Conservation (phyloP, 1,284 basidiomycete species). For the Naganishia albida region DNA sequence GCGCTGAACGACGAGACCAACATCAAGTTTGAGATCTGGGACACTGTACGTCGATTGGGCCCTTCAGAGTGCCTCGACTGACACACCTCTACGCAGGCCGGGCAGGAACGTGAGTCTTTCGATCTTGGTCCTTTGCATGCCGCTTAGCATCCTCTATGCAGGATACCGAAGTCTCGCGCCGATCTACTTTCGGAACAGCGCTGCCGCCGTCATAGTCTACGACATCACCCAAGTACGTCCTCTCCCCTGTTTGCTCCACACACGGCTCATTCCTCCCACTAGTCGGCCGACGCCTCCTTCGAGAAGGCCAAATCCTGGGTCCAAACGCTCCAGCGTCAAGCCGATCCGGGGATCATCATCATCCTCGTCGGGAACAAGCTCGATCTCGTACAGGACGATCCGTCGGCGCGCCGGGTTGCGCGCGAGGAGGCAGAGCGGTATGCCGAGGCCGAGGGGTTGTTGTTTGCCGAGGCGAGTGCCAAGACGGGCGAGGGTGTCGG, state of each 20-base stretch:
- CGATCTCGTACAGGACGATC: conserved; percentile 32
- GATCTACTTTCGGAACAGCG: conserved; percentile 98
- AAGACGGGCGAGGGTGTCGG: conserved; percentile 89
- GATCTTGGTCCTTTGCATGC: not conserved
- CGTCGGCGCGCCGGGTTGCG: conserved; percentile 60
- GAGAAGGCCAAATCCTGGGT: conserved; percentile 98
- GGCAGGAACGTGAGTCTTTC: conserved; percentile 50
- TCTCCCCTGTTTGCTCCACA: not conserved
- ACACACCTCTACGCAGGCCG: conserved; percentile 43
- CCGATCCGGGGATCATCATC: conserved; percentile 93
- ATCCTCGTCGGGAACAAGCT: conserved; percentile 92
- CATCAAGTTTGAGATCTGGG: conserved; percentile 99
- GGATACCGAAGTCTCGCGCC: conserved; percentile 63
- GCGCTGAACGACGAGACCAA: conserved; percentile 83
- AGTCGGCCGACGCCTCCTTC: conserved; percentile 60
- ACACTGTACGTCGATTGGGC: conserved; percentile 47
- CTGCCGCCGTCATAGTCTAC: conserved; percentile 97
- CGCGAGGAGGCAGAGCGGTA: conserved; percentile 88
- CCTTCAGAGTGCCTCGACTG: not conserved
- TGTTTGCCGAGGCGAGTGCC: conserved; percentile 95
- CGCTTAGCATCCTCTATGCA: conserved; percentile 21
- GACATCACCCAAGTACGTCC: conserved; percentile 76
- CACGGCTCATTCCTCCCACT: not conserved
- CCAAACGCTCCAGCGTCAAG: conserved; percentile 92
- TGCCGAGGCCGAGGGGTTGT: conserved; percentile 88